These are phyloP conservation scores for Elaeagnus macrophylla DNA, from an alignment of 306 rosid species.

Conservation along the genomic window DNA sequence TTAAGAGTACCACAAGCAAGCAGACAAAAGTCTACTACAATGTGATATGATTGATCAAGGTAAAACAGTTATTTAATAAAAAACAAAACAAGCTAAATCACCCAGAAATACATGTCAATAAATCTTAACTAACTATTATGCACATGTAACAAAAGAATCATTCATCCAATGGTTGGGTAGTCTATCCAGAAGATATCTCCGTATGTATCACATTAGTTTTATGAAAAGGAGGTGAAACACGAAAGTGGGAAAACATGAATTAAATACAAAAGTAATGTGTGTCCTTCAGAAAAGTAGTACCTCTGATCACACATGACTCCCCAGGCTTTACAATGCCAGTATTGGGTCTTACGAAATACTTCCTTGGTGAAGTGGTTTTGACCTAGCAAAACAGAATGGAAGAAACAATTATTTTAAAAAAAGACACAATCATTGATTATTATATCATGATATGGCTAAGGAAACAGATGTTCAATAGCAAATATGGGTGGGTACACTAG, in stretches of 20 bases:
- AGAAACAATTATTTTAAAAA: conserved; percentile 7
- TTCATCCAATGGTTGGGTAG: conserved; percentile 1
- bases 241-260: background rate
- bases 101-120: background rate
- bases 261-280: background rate
- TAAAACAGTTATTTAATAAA: conserved; percentile 2
- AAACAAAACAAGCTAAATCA: conserved; percentile 1
- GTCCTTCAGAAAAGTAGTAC: conserved; percentile 27
- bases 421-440: background rate
- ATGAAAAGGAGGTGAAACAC: background rate
- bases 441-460: background rate
- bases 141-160: conserved; percentile 4
- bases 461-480: conserved; percentile 6
- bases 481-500: background rate
- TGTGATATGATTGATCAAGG: conserved; percentile 15
- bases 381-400: conserved; percentile 44
- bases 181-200: background rate
- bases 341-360: conserved; percentile 94
- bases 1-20: conserved; percentile 16
- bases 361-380: conserved; percentile 96
- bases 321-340: conserved; percentile 72
- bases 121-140: background rate
- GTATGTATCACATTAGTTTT: background rate
- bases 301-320: conserved; percentile 88
- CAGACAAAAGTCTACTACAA: background rate